Base-by-base conservation (phyloP, 768 basidiomycete species). In the Leccinum barrowsii region DNA sequence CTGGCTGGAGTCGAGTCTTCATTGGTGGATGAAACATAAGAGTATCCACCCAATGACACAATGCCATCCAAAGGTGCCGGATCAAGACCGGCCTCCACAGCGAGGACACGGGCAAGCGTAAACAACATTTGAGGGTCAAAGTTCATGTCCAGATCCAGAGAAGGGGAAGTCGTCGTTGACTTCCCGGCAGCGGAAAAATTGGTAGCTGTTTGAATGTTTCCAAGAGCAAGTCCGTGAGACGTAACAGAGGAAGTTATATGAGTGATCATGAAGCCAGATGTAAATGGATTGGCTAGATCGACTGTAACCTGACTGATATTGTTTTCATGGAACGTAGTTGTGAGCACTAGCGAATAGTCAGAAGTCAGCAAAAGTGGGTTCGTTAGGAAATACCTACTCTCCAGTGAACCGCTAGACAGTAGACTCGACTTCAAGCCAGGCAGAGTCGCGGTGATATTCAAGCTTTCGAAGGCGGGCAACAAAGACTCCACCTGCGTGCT, bases 291-390 rank as follows among this genome's bases (percentile, higher is more conserved):
- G 49, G 68, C 75, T 30, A 91, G 76, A 28, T 77, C 70, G 34
- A 89, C 86, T 7, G 78, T 79, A 54, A 86, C 85, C 62, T 87
- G 84, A 40, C 82, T 81, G 59, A 89, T 78, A 68, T 90, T 86
- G 63, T 85, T 82, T 56, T 72, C 70, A 28, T 73, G 74, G 17
- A 86, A 87, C 22, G 87, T 90, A 10, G 85, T 86, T 3, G 83
- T 65, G 21, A 90, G 76, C 47, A 90, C 85, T 84, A 61, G 8
- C 7, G 12, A 48, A 56, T 11, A 22, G 24, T 61, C 34, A 44
- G 57, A 51, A 26, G 28, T 6, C 13, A 21, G 40, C 24, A 30
- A 46, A 30, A 21, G n/a, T 48, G 13, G 50, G 34, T 24, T 32
- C 10, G 26, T 22, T 22, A n/a, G 11, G 22, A 40, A n/a, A 40